These are phyloP conservation scores for Ilyonectria mors-panacis DNA, from an alignment of 2,329 filamentous ascomycete species.

Conservation along the genomic window DNA sequence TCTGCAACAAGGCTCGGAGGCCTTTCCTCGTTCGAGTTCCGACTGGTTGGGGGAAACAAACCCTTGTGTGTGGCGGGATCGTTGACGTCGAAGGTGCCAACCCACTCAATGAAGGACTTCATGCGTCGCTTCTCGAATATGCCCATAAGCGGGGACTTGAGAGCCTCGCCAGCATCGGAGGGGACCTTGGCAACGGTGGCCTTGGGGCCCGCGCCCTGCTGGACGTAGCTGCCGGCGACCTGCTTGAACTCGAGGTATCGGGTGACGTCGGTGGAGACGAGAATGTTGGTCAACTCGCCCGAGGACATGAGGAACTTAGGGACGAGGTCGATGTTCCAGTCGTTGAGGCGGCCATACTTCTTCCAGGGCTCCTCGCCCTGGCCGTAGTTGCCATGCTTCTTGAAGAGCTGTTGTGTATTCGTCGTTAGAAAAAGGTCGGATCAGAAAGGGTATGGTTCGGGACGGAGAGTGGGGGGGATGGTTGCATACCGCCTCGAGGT, in stretches of 20 bases:
- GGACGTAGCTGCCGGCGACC: slow-evolving; percentile 96
- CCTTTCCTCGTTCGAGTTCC: background rate
- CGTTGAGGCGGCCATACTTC: slow-evolving; percentile 95
- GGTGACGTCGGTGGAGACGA: slow-evolving; percentile 94
- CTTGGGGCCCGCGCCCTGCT: slow-evolving; percentile 86
- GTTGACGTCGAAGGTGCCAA: slow-evolving; percentile 86
- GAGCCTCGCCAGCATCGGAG: slow-evolving; percentile 90
- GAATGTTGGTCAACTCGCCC: slow-evolving; percentile 97
- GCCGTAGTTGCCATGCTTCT: slow-evolving; percentile 90
- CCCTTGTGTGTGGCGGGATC: slow-evolving; percentile 92
- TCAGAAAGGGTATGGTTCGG: slow-evolving; percentile 29
- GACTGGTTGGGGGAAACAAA: slow-evolving; percentile 57
- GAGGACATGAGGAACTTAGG: slow-evolving; percentile 99
- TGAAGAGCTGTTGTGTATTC: slow-evolving; percentile 80
- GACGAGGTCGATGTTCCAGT: slow-evolving; percentile 99
- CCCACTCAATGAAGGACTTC: slow-evolving; percentile 97
- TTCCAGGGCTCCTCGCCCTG: slow-evolving; percentile 94
- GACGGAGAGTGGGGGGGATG: slow-evolving; percentile 30
- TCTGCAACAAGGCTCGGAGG: background rate
- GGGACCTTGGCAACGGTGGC: slow-evolving; percentile 97
- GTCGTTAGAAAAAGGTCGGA: slow-evolving; percentile 41
- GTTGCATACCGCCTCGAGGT: slow-evolving; percentile 86
- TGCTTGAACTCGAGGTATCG: slow-evolving; percentile 94
- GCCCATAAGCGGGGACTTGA: slow-evolving; percentile 95
- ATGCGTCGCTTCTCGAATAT: slow-evolving; percentile 98